Percentiles rank a stretch among this genome's conserved stretches.
Conservation (phyloP, 2,329 filamentous ascomycete genomes). For the Beauveria pseudobassiana region DNA sequence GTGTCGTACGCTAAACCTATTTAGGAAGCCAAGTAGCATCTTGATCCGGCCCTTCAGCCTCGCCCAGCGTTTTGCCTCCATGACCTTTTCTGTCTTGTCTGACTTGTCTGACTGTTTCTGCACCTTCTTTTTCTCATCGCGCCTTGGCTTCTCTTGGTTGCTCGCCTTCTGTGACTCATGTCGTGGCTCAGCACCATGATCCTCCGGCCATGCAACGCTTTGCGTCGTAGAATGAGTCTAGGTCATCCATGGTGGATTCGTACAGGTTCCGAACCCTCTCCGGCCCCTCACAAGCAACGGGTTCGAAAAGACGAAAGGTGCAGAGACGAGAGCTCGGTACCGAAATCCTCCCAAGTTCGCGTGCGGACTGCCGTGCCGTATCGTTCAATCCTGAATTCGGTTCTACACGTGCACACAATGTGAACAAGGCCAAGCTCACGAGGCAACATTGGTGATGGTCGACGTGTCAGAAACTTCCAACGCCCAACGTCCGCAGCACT, state of each 20-base stretch:
- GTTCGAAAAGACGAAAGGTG: no score
- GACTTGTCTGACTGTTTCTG: neutral
- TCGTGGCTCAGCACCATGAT: neutral
- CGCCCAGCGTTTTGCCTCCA: no score
- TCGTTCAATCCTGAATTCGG: neutral
- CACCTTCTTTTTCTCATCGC: no score
- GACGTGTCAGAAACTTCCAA: no score
- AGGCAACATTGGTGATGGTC: neutral
- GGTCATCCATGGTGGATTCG: neutral
- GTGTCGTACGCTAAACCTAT: conserved; percentile 4
- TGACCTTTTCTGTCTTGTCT: neutral
- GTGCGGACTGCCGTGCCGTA: neutral
- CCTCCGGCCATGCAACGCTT: no score
- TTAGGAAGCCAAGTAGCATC: conserved; percentile 11
- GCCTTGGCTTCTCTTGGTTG: no score
- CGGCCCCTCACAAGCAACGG: neutral
- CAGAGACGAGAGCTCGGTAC: neutral
- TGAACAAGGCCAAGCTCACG: neutral
- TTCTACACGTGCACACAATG: neutral
- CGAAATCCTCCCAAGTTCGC: neutral
- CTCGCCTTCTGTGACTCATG: neutral
- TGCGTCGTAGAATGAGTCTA: neutral
- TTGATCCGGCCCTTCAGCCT: neutral
- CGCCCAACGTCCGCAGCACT: neutral
- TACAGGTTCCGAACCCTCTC: neutral